A percentile compares a stretch with the other conserved stretches of the same genome.
phyloP scores from a whole-genome alignment of 768 basidiomycete genomes.

The Phaffia australis region DNA sequence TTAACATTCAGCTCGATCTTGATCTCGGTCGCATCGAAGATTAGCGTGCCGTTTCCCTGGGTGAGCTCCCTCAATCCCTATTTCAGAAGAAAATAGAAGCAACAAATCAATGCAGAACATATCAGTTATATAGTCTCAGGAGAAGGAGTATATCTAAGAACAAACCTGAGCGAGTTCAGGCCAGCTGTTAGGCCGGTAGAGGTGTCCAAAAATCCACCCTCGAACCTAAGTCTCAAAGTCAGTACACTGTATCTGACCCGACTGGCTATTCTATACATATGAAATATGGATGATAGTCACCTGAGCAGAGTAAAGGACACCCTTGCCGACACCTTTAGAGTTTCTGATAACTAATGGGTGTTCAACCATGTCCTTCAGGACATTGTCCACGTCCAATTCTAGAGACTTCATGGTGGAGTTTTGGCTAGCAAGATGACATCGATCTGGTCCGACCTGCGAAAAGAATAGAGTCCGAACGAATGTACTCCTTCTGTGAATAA shows the following conservation, averaged over 20 bases:
- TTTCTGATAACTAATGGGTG: slow-evolving; percentile 8
- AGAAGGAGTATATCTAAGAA: neutral
- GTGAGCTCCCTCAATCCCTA: slow-evolving; percentile 3
- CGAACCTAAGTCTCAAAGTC: neutral
- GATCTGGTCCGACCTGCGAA: slow-evolving; percentile 6
- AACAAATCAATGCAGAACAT: no score
- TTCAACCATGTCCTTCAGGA: neutral
- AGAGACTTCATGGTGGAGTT: slow-evolving; percentile 11
- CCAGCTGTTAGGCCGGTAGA: slow-evolving; percentile 16
- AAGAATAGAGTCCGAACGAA: neutral
- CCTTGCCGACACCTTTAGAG: neutral
- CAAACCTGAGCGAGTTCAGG: slow-evolving; percentile 6
- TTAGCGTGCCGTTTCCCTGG: slow-evolving; percentile 14
- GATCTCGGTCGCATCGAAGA: neutral
- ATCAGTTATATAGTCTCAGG: no score
- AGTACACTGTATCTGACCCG: no score
- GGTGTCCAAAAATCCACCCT: slow-evolving; percentile 17
- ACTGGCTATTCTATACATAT: no score
- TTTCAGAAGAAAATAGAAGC: no score
- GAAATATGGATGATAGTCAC: neutral
- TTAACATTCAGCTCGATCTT: neutral
- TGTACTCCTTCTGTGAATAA: no score
- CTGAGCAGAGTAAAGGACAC: neutral
- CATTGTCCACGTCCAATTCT: neutral
- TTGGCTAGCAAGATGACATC: slow-evolving; percentile 1